These are phyloP conservation scores for Pythium rishiriense DNA, from an alignment of 352 stramenopile species.

Conservation along the genomic window DNA sequence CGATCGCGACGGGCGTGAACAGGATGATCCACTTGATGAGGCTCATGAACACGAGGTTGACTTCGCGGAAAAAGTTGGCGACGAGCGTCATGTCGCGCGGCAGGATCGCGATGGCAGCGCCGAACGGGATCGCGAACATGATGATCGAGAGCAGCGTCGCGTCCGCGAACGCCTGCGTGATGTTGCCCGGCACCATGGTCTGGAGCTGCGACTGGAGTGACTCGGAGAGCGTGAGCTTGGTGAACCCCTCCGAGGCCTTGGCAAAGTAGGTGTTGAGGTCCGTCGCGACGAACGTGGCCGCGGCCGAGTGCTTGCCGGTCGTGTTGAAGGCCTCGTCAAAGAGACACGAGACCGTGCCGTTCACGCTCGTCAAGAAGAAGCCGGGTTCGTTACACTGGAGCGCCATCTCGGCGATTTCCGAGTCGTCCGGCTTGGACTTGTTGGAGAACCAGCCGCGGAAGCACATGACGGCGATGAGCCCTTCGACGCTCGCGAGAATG, in stretches of 20 bases:
- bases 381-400: conserved; percentile 25
- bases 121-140: conserved; percentile 20
- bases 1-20: conserved; percentile 32
- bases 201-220: conserved; percentile 16
- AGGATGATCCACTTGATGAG: conserved; percentile 34
- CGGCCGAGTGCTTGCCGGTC: conserved; percentile 8
- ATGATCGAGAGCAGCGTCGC: conserved; percentile 22
- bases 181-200: conserved; percentile 17
- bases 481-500: conserved; percentile 15
- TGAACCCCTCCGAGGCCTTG: neutral
- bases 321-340: conserved; percentile 26
- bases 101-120: conserved; percentile 13
- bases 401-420: conserved; percentile 13
- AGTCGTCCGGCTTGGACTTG: neutral
- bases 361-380: conserved; percentile 23
- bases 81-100: conserved; percentile 9
- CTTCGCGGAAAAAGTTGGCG: neutral
- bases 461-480: conserved; percentile 20
- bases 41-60: conserved; percentile 16
- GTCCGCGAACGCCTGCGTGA: conserved; percentile 17
- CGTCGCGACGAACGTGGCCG: conserved; percentile 21
- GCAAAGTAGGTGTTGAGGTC: conserved; percentile 29
- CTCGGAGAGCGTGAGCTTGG: conserved; percentile 20
- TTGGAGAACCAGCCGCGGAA: conserved; percentile 19
- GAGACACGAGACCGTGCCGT: conserved; percentile 20